phyloP scores from a whole-genome alignment of 2,329 filamentous ascomycete species.

The Arthrobotrys iridis region DNA sequence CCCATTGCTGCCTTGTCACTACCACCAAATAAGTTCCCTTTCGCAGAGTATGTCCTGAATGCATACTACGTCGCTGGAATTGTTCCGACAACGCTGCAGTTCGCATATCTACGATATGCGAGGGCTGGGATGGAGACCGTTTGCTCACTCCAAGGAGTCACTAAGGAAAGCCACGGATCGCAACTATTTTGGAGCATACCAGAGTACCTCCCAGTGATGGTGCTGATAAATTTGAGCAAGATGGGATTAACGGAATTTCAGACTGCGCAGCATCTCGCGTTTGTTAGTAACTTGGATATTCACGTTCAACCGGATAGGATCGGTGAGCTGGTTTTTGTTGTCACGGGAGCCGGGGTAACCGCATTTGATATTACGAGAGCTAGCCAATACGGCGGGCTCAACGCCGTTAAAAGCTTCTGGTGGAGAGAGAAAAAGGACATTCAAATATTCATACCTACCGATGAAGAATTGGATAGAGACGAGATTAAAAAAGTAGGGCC shows the following conservation, averaged over 20 bases:
- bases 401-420: conserved; percentile 18
- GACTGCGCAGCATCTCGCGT: not conserved
- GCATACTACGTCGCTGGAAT: conserved; percentile 27
- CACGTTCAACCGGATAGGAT: conserved; percentile 33
- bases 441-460: conserved; percentile 7
- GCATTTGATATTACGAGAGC: conserved; percentile 31
- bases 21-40: conserved; percentile 1
- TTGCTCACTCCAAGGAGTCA: conserved; percentile 1
- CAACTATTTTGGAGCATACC: conserved; percentile 20
- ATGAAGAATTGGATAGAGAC: conserved; percentile 5
- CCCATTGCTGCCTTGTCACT: conserved; percentile 24
- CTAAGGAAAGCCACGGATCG: not conserved
- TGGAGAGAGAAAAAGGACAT: conserved; percentile 20
- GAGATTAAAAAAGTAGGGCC: not conserved
- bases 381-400: conserved; percentile 11
- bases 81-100: not conserved
- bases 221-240: not conserved
- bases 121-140: conserved; percentile 30
- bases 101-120: conserved; percentile 32
- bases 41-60: conserved; percentile 31
- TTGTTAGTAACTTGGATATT: not conserved
- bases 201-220: conserved; percentile 17
- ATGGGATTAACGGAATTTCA: conserved; percentile 7
- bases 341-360: conserved; percentile 22
- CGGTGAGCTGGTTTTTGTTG: conserved; percentile 35